Base-by-base conservation (phyloP, 1,284 basidiomycete genomes). In the Salmacisia buchloeana region DNA sequence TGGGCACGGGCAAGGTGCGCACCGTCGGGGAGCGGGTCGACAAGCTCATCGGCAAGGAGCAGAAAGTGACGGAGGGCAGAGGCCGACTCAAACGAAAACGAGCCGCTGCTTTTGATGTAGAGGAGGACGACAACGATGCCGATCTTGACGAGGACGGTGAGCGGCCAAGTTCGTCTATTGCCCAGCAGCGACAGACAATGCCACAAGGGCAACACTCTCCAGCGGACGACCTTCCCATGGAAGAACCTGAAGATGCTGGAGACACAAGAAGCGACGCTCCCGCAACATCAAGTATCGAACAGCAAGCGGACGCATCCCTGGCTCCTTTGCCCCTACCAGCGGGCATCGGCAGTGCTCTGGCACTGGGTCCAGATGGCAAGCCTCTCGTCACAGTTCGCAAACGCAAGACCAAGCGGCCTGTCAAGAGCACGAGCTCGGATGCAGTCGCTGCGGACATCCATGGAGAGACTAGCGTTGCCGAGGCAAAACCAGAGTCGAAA, bases 291-390 rank as follows among this genome's bases (percentile, higher is more conserved):
- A 54, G 46, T 13, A 27, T 33, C 49, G 12, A 7, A 54, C 13
- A 27, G 21, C 49, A 27, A 33, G 1, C 49, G 34, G 27, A 3
- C 3, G 2, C 49, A 3, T 29, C 49, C 7, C 29, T 54, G 27
- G 49, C 34, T 1, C 63, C 34, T n/a, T 59, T 27, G 5, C 62
- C 33, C 27, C 61, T 38, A 25, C 62, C 33, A 23, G 60, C 67
- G 10, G 58, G 64, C 10, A 59, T 76, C 21, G 77, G 77, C n/a
- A 76, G 74, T 1, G 75, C 77, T 4, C 65, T 78, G 1, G 74
- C 74, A 5, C 69, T 60, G 54, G 74, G 72, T 21, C 60, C 73
- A 3, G 70, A 74, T 33, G 76, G 75, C 38, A 65, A 72, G 25
- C 67, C 69, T 1, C 35, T 74, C 34, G 60, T 67, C 46, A 69